These are phyloP conservation scores for Colletotrichum ledebouriae DNA, from an alignment of 2,329 filamentous ascomycete species.

Conservation along the genomic window DNA sequence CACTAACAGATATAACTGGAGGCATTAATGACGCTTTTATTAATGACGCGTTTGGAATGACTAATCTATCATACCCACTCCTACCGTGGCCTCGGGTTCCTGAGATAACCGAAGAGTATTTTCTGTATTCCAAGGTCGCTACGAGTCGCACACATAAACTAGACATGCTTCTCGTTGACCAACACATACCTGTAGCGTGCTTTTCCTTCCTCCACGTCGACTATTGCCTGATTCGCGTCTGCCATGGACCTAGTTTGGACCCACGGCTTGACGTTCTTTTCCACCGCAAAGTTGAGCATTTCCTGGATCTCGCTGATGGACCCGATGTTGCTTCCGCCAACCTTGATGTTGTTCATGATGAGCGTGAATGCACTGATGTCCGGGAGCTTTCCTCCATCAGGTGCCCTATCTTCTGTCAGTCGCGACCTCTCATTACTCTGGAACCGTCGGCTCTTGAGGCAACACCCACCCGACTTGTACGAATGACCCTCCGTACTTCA, in stretches of 20 bases:
- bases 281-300: slow-evolving; percentile 68
- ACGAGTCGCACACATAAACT: neutral
- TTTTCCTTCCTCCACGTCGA: slow-evolving; percentile 67
- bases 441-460: slow-evolving; percentile 21
- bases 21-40: too few relatives aligned
- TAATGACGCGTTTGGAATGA: too few relatives aligned
- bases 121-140: neutral
- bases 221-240: slow-evolving; percentile 63
- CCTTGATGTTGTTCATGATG: slow-evolving; percentile 66
- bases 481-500: slow-evolving; percentile 72
- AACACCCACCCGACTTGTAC: slow-evolving; percentile 69
- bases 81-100: too few relatives aligned
- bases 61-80: too few relatives aligned
- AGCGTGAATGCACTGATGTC: slow-evolving; percentile 66
- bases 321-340: slow-evolving; percentile 60
- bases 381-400: slow-evolving; percentile 66
- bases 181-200: slow-evolving; percentile 59
- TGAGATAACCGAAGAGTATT: too few relatives aligned
- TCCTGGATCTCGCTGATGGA: slow-evolving; percentile 62
- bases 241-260: slow-evolving; percentile 65
- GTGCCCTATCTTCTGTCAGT: slow-evolving; percentile 54
- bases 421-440: neutral
- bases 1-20: too few relatives aligned
- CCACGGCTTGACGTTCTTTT: slow-evolving; percentile 67
- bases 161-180: slow-evolving; percentile 17